A percentile compares a stretch with the other conserved stretches of the same genome.
phyloP scores from a whole-genome alignment of 768 basidiomycete genomes.

The Mycena venus region DNA sequence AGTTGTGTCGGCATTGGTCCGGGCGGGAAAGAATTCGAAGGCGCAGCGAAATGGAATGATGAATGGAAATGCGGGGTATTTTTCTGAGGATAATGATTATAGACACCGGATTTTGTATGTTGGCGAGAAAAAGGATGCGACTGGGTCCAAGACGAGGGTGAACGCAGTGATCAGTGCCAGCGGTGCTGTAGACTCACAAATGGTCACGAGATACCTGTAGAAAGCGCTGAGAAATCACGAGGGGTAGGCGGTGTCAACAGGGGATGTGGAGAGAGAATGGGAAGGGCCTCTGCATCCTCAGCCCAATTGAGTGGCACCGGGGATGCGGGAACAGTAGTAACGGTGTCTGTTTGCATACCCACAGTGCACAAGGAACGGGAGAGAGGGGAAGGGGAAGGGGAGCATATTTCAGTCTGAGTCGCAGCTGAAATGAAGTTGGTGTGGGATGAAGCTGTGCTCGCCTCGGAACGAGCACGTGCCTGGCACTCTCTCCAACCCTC shows the following conservation, averaged over 20 bases:
- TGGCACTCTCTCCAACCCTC: neutral
- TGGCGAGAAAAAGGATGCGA: neutral
- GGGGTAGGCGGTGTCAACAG: neutral
- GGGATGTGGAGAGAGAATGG: too few species aligned
- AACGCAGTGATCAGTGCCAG: neutral
- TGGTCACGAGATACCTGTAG: neutral
- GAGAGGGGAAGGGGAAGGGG: neutral
- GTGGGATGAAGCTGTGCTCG: neutral
- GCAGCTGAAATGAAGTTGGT: neutral
- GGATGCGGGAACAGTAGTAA: neutral
- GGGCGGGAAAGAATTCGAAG: neutral
- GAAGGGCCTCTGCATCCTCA: too few species aligned
- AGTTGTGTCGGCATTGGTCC: neutral
- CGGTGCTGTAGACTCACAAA: neutral
- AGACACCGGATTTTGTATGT: neutral
- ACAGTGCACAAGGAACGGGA: neutral
- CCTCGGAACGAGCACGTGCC: neutral
- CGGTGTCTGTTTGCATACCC: neutral
- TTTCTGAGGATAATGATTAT: neutral
- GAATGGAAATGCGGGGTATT: neutral
- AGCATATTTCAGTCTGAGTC: neutral
- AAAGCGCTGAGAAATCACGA: constrained; percentile 10
- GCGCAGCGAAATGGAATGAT: neutral
- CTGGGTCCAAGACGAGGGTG: neutral
- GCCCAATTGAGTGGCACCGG: too few species aligned